Evolutionary conservation across 306 rosid genomes (phyloP).

Genomic region (Clitoria ternatea): DNA sequence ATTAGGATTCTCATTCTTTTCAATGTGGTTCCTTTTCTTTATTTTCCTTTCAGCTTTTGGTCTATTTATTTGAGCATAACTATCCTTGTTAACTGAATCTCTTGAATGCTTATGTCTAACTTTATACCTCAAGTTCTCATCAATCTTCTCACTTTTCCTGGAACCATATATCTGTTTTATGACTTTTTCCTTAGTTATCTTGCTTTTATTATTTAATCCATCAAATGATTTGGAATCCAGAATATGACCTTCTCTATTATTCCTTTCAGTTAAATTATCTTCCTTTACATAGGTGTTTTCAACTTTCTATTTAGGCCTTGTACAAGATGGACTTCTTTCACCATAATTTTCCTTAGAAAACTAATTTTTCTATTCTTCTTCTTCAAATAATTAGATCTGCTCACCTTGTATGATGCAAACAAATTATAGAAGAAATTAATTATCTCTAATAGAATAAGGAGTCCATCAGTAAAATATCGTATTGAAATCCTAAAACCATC

Average conservation of each 20-base stretch:
- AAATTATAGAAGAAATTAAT: constrained; percentile 17
- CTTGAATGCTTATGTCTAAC: constrained; percentile 48
- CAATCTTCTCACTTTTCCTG: constrained; percentile 26
- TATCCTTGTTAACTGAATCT: constrained; percentile 41
- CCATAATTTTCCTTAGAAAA: constrained; percentile 33
- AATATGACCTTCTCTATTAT: constrained; percentile 31
- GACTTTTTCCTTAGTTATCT: constrained; percentile 20
- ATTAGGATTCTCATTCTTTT: constrained; percentile 42
- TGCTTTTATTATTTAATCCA: constrained; percentile 29
- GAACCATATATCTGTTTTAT: constrained; percentile 16
- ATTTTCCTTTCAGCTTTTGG: constrained; percentile 49
- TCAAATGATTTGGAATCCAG: constrained; percentile 32
- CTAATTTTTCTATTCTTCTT: constrained; percentile 37
- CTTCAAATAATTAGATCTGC: constrained; percentile 39
- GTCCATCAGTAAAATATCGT: constrained; percentile 6
- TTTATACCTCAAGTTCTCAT: constrained; percentile 41
- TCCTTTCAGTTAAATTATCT: constrained; percentile 36
- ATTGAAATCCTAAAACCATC: constrained; percentile 5
- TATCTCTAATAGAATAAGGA: constrained; percentile 14
- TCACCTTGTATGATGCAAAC: constrained; percentile 45
- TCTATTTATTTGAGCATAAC: constrained; percentile 40
- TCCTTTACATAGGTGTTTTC: constrained; percentile 35
- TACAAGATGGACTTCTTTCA: constrained; percentile 81
- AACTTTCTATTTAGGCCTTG: constrained; percentile 72
- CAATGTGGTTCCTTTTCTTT: constrained; percentile 48